These are phyloP conservation scores for Pythium aphanidermatum DNA, from an alignment of 352 stramenopile species.

Conservation along the genomic window DNA sequence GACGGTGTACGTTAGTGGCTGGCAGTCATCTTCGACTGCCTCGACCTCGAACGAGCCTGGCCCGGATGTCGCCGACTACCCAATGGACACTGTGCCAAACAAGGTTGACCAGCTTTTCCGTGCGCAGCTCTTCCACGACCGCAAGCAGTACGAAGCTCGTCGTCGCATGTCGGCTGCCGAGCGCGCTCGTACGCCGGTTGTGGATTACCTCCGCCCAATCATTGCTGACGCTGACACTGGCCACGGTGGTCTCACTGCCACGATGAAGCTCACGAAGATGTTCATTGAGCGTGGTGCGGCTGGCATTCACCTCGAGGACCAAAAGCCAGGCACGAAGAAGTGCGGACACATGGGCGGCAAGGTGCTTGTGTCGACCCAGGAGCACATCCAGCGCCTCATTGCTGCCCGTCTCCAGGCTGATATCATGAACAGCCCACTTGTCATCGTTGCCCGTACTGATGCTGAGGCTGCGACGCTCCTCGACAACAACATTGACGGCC, in stretches of 20 bases:
- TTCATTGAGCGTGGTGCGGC: slow-evolving; percentile 97
- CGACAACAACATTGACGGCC: slow-evolving; percentile 96
- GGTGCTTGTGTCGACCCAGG: slow-evolving; percentile 95
- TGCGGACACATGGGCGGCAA: slow-evolving; percentile 99
- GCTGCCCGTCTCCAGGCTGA: slow-evolving; percentile 95
- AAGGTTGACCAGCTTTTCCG: slow-evolving; percentile 98
- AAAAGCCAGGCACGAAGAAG: slow-evolving; percentile 99
- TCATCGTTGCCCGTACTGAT: slow-evolving; percentile 97
- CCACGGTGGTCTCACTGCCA: slow-evolving; percentile 93
- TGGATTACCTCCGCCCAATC: slow-evolving; percentile 97
- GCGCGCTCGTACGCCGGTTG: slow-evolving; percentile 61
- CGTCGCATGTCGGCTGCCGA: slow-evolving; percentile 74
- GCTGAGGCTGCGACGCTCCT: slow-evolving; percentile 96
- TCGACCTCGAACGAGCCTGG: slow-evolving; percentile 95
- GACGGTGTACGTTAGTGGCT: slow-evolving; percentile 96
- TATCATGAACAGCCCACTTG: slow-evolving; percentile 91
- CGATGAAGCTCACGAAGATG: slow-evolving; percentile 99
- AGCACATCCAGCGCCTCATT: slow-evolving; percentile 96
- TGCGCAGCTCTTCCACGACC: slow-evolving; percentile 96
- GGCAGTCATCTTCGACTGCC: slow-evolving; percentile 94
- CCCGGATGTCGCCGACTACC: slow-evolving; percentile 98
- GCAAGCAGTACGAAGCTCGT: slow-evolving; percentile 94
- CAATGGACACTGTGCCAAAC: slow-evolving; percentile 97
- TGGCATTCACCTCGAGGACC: slow-evolving; percentile 98
- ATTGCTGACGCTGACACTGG: slow-evolving; percentile 97